A percentile compares a stretch with the other conserved stretches of the same genome.
These are phyloP conservation scores for Myxozyma nipponensis DNA, from an alignment of 805 yeast genomes.

Conservation along the genomic window DNA sequence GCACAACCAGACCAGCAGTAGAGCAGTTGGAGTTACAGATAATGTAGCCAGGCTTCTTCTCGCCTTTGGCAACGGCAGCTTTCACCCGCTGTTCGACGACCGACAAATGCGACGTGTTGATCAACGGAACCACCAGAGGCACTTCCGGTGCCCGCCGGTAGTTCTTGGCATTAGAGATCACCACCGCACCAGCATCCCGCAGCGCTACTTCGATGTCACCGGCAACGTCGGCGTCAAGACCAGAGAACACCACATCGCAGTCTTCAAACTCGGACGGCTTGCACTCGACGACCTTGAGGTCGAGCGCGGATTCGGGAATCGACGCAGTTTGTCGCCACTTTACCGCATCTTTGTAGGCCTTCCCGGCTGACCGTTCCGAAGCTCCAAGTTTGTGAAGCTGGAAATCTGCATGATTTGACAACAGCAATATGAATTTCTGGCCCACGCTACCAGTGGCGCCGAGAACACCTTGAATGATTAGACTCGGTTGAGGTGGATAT, in stretches of 20 bases:
- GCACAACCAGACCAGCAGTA: constrained; percentile 96
- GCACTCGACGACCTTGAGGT: constrained; percentile 72
- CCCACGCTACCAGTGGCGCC: constrained; percentile 99
- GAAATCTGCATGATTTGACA: constrained; percentile 85
- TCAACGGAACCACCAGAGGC: constrained; percentile 92
- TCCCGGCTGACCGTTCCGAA: constrained; percentile 89
- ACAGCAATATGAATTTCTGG: constrained; percentile 83
- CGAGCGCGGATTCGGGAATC: constrained; percentile 64
- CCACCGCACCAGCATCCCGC: constrained; percentile 72
- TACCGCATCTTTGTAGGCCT: constrained; percentile 75
- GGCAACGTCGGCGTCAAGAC: constrained; percentile 88
- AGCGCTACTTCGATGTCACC: constrained; percentile 82
- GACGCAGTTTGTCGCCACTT: constrained; percentile 90
- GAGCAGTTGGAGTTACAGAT: constrained; percentile 97
- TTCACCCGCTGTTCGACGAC: constrained; percentile 58
- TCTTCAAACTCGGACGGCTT: constrained; percentile 69
- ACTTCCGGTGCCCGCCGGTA: constrained; percentile 84
- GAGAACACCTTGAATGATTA: constrained; percentile 74
- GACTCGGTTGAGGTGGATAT: too few relatives aligned
- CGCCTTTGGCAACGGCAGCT: constrained; percentile 47
- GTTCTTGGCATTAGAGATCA: constrained; percentile 93
- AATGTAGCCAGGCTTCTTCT: constrained; percentile 69
- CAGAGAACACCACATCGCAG: constrained; percentile 93
- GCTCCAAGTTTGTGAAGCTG: constrained; percentile 86
- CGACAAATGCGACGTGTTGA: constrained; percentile 84